Evolutionary conservation across 257 asterid genomes (phyloP).

Genomic region (Solanum arcanum): DNA sequence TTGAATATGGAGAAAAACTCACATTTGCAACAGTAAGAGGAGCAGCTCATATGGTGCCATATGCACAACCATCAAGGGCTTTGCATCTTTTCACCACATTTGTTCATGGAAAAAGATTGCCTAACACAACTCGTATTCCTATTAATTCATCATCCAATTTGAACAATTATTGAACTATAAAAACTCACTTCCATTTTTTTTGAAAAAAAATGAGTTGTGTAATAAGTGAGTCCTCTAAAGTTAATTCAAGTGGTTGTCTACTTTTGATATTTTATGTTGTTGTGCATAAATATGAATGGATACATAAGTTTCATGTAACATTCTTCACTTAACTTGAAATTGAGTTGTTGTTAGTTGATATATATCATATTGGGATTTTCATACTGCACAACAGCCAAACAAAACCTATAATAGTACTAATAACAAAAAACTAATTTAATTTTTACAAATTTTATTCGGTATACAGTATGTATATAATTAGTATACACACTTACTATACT

Average conservation of each 20-base stretch:
- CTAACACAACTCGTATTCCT: conserved; percentile 5
- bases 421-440: no score
- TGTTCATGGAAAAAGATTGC: conserved; percentile 44
- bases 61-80: conserved; percentile 71
- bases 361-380: background rate
- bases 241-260: background rate
- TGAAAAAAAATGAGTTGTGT: no score
- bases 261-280: background rate
- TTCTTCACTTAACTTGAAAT: background rate
- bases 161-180: background rate
- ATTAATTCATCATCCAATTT: background rate
- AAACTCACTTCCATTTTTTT: background rate
- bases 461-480: background rate
- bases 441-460: background rate
- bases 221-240: background rate
- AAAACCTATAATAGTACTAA: background rate
- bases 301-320: background rate
- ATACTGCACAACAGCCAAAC: background rate
- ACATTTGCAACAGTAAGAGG: conserved; percentile 81
- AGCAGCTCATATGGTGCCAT: conserved; percentile 84
- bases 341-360: background rate
- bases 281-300: background rate
- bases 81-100: conserved; percentile 54
- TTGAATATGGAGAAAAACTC: conserved; percentile 41
- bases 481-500: background rate